Base-by-base conservation (phyloP, 768 basidiomycete species). In the Trametes cinnabarina region DNA sequence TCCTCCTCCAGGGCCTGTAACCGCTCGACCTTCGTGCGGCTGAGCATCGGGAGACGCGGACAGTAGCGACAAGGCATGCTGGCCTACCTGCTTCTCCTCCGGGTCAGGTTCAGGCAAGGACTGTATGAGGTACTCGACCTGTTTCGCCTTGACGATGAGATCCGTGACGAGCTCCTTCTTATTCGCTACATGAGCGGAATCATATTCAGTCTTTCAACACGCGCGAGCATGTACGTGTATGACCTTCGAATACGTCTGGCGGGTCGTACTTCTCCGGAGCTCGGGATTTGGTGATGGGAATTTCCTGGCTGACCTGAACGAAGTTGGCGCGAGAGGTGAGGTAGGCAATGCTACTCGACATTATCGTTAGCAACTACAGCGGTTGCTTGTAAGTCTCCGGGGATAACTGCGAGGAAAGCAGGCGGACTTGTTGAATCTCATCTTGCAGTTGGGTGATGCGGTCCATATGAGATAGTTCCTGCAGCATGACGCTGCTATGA, bases 391-490 rank as follows among this genome's bases (percentile, higher is more conserved):
- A 14, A 51, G 57, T 35, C 25, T 25, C 20, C 28, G n/a, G 22
- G 23, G 15, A 8, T 34, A 20, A 17, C 22, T 41, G 32, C 30
- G 19, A 12, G 44, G 7, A 44, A 25, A 14, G 51, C 14, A 3
- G 41, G 61, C 76, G 51, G 52, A 88, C 91, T 76, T 90, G 85
- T 74, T 96, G 93, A 58, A 94, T 92, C 73, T 90, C 90, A 83
- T 96, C 89, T 79, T 94, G 92, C 53, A 95, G 85, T 72, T 95
- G 94, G 10, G 94, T 94, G 72, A 95, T 90, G 75, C 92, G 87
- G 80, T 95, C 93, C 94, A 94, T 94, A 79, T 91, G 86, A 72
- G 90, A 84, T 72, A 92, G 75, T 84, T 92, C 90, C 81, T 90
- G 86, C 82, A 92, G 90, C 90, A 92, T 92, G 77, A 76, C 89